phyloP scores from a whole-genome alignment of 2,329 filamentous ascomycete species.

The Alternaria solani region DNA sequence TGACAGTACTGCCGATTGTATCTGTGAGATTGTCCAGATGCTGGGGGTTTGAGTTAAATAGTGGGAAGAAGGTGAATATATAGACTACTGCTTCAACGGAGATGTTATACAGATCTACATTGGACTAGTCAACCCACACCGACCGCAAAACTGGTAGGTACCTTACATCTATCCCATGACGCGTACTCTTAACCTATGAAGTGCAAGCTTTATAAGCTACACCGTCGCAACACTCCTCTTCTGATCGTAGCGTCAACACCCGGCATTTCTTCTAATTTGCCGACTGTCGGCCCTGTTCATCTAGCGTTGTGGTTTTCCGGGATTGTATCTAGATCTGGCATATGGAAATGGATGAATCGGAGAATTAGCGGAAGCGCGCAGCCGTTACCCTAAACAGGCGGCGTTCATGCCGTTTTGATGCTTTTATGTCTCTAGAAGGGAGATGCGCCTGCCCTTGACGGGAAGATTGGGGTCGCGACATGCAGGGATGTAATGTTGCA shows the following conservation, averaged over 20 bases:
- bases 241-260: not conserved
- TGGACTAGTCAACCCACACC: not conserved
- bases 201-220: not conserved
- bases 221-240: not conserved
- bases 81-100: not conserved
- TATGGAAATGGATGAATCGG: not conserved
- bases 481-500: not conserved
- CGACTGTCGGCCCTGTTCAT: not conserved
- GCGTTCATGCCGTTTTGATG: conserved; percentile 4
- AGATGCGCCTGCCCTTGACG: not conserved
- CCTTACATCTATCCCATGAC: not conserved
- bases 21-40: not conserved
- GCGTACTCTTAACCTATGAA: not conserved
- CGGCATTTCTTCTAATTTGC: not conserved
- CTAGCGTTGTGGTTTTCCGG: not conserved
- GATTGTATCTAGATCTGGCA: conserved; percentile 6
- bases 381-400: not conserved
- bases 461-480: not conserved
- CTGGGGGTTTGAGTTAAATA: not conserved
- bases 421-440: not conserved
- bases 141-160: not conserved
- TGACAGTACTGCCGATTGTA: not conserved
- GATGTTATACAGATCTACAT: not conserved
- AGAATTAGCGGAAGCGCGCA: conserved; percentile 4
- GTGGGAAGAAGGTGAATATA: not conserved